Conservation (phyloP, 164 flowering plant species). For the Magnolia officinalis region DNA sequence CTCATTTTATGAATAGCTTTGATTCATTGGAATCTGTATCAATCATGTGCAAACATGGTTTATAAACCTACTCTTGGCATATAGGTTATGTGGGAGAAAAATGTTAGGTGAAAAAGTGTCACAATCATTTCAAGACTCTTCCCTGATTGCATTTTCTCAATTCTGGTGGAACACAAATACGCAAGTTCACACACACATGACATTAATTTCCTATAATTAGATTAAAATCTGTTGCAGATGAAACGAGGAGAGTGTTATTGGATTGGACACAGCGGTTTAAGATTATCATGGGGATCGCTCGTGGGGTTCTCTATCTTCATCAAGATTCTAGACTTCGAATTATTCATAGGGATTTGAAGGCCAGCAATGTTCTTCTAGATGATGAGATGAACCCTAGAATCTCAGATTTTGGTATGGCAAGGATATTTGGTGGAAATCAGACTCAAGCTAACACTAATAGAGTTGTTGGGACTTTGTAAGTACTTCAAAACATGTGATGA, state of each 20-base stretch:
- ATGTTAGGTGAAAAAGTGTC: no score
- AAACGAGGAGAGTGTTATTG: conserved; percentile 1
- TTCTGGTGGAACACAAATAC: not conserved
- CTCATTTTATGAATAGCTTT: not conserved
- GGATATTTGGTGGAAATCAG: no score
- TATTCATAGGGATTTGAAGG: conserved; percentile 26
- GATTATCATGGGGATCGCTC: conserved; percentile 42
- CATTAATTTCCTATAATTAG: not conserved
- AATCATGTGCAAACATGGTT: not conserved
- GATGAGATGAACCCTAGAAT: no score
- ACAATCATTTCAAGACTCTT: not conserved
- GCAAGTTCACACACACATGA: not conserved
- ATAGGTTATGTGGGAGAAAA: not conserved
- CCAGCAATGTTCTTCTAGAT: not conserved
- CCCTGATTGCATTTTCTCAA: not conserved
- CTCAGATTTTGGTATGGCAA: no score
- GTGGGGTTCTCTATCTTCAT: conserved; percentile 14
- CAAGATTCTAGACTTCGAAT: no score
- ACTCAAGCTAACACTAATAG: no score
- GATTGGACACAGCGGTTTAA: conserved; percentile 26
- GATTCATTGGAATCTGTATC: not conserved
- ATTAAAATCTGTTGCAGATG: not conserved
- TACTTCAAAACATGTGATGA: not conserved
- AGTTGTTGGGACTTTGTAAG: not conserved
- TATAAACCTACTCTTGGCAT: not conserved